Evolutionary conservation across 352 stramenopile species (phyloP), one percentile per base, ranked within the genome.

Genomic region (Sclerospora graminicola): DNA sequence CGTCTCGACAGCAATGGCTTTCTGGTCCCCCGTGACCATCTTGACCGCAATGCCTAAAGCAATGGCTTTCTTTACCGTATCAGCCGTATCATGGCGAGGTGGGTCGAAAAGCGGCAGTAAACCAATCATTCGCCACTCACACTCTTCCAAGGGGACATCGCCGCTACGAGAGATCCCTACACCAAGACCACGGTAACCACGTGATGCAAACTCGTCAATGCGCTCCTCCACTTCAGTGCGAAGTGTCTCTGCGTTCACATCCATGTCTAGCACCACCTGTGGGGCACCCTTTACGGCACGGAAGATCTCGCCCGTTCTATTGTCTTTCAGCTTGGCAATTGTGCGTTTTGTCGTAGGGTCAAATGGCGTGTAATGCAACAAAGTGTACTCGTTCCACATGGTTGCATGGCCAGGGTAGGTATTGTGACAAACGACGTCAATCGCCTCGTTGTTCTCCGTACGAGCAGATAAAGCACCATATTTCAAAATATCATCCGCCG

Each of bases 1-100:
- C 41, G 91, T 98, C 67, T 97, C 85, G 18, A 89, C 69, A 31
- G 88, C 91, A 59, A 97, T 97, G 28, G 84, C 69, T 28, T 77
- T 69, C 61, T 97, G 92, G 56, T 98, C 93, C 55, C 93, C 93
- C 20, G 93, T 98, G 29, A 98, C 84, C 90, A 97, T 97, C 68
- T 97, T 97, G 18, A 98, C 89, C 1, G 64, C 70, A 40, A 98
- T 88, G 36, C 94, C 94, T 11, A 92, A 68, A 52, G 89, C 72
- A 53, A 94, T 74, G 5, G 91, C 82, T 26, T 82, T 82, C 51
- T 90, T 73, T 53, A 98, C 95, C 4, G 94, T 98, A 36, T 89
- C 69, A 9, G 72, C 69, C 34, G 90, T 97, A 59, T 97, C 92
- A 48, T 87, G 72, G 37, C 93, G 82, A 42, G 93, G 90, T 27